Evolutionary conservation across 1,284 basidiomycete species (phyloP), one percentile per base, ranked within the genome.

Genomic region (Melampsora americana): DNA sequence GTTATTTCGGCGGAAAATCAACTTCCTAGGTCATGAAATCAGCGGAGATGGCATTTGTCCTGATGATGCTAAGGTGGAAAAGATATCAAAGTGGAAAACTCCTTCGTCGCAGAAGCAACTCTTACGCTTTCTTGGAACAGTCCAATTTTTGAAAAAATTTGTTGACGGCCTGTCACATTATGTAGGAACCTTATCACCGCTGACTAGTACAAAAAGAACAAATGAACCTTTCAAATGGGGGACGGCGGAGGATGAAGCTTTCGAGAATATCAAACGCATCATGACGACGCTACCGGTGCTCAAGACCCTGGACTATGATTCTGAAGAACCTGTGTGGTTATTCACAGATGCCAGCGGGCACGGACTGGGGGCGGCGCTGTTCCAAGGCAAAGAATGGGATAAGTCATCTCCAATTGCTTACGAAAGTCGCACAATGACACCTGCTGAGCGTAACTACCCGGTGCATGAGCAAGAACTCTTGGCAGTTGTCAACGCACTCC

Each of bases 391-490:
- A 1, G 35, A 62, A 5, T n/a, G 28, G 60, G 35, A 62, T 28
- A 18, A 4, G 9, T 26, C 20, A 9, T 30, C 20, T 2, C 80
- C 81, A 3, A 64, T 81, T 2, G 79, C 79, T 1, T 81, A 78
- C 74, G 30, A 78, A 12, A 80, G 79, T 0, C 75, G 79, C 30
- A 80, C 77, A 39, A 73, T 81, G 65, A 71, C 26, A 9, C 68
- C 81, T 0, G 78, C 84, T 0, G 83, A 87, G 80, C 66, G 80
- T 5, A 87, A 87, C 78, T 87, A 86, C 79, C 81, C 84, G 26
- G 85, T 85, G 46, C 83, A 86, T 20, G 84, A 88, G 78, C 82
- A 84, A 71, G 86, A 88, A 81, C 71, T 88, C 42, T 69, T 81
- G 9, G 81, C 80, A 16, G 79, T 82, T 18, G 69, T 82, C 14